Conservation (phyloP, 1,284 basidiomycete species). For the Microbotryum saponariae region DNA sequence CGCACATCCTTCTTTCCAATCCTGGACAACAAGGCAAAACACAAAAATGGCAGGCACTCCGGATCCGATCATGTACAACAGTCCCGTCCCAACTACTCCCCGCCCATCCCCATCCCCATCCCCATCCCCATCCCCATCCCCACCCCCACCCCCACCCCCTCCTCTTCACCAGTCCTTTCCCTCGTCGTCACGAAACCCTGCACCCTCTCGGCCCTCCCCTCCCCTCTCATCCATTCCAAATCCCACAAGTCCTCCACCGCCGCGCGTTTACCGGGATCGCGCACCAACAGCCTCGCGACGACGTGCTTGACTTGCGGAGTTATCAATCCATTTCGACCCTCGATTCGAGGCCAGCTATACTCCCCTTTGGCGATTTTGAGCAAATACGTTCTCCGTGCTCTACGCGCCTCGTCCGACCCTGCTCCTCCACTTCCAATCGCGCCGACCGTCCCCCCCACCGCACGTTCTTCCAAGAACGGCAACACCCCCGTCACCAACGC, state of each 20-base stretch:
- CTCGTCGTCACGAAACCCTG: slow-evolving; percentile 2
- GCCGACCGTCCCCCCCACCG: slow-evolving; percentile 1
- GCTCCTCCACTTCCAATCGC: neutral
- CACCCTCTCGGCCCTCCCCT: slow-evolving; percentile 32
- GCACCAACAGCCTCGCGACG: slow-evolving; percentile 57
- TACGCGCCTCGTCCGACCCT: slow-evolving; percentile 6
- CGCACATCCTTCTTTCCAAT: too few relatives aligned
- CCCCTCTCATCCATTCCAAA: slow-evolving; percentile 54
- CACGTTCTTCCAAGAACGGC: slow-evolving; percentile 50
- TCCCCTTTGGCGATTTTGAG: slow-evolving; percentile 70
- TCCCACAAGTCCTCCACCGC: slow-evolving; percentile 59
- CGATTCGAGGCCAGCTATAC: slow-evolving; percentile 56
- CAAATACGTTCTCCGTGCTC: slow-evolving; percentile 43
- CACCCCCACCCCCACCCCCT: neutral
- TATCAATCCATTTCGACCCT: slow-evolving; percentile 40
- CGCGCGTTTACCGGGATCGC: slow-evolving; percentile 58
- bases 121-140: neutral
- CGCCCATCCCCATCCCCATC: neutral
- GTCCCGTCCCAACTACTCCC: neutral
- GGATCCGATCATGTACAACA: too few relatives aligned
- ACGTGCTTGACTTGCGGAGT: slow-evolving; percentile 51
- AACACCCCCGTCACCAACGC: slow-evolving; percentile 59
- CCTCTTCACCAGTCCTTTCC: neutral
- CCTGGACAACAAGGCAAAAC: too few relatives aligned
- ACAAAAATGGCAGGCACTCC: too few relatives aligned